A percentile compares a stretch with the other conserved stretches of the same genome.
These are phyloP conservation scores for Primulina huaijiensis DNA, from an alignment of 257 asterid genomes.

Conservation along the genomic window DNA sequence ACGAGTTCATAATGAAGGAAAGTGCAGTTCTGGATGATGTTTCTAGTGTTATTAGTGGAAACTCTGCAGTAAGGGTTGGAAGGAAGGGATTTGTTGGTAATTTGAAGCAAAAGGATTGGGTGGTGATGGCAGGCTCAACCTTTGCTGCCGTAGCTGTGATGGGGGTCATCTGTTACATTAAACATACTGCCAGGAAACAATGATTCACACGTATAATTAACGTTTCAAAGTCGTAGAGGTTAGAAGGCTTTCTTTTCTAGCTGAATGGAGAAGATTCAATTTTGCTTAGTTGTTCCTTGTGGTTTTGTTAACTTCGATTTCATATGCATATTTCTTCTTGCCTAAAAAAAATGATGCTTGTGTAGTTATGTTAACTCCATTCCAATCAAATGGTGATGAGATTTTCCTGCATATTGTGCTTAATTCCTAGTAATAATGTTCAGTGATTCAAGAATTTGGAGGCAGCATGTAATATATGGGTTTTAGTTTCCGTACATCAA, in stretches of 20 bases:
- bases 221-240: conserved; percentile 33
- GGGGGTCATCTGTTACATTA: conserved; percentile 44
- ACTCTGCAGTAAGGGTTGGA: conserved; percentile 19
- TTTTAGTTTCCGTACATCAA: neutral
- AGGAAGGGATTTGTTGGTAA: conserved; percentile 29
- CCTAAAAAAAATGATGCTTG: neutral
- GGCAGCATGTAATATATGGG: neutral
- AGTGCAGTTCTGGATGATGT: conserved; percentile 26
- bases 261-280: conserved; percentile 23
- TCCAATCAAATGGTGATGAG: neutral
- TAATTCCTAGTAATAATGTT: neutral
- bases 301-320: neutral
- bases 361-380: neutral
- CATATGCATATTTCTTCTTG: neutral
- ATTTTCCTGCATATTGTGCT: neutral
- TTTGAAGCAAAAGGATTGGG: conserved; percentile 38
- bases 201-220: conserved; percentile 25
- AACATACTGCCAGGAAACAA: conserved; percentile 34
- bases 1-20: conserved; percentile 36
- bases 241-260: conserved; percentile 33
- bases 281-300: neutral
- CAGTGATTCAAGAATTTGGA: neutral
- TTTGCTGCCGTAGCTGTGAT: conserved; percentile 47
- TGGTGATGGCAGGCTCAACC: conserved; percentile 44
- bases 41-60: conserved; percentile 34